These are phyloP conservation scores for Saccharomycopsis sp. DNA, from an alignment of 805 yeast species.

Conservation along the genomic window DNA sequence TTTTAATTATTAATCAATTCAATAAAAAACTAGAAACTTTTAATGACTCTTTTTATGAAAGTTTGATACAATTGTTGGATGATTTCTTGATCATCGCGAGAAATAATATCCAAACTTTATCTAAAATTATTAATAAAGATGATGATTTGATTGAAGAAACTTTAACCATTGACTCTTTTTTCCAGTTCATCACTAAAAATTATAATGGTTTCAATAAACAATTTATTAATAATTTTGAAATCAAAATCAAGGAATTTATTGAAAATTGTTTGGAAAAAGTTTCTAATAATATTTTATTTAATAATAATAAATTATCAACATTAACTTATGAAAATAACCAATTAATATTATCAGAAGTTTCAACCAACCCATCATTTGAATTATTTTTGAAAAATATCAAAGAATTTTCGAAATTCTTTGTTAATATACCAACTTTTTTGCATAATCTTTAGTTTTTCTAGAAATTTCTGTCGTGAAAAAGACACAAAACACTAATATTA, in stretches of 20 bases:
- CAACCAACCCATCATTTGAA: constrained; percentile 6
- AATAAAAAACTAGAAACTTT: background rate
- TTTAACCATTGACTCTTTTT: constrained; percentile 5
- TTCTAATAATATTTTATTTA: background rate
- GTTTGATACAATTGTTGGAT: constrained; percentile 1
- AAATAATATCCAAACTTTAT: too few relatives aligned
- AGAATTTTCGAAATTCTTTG: too few relatives aligned
- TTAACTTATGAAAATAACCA: background rate
- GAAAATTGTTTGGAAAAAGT: background rate
- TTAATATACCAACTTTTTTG: too few relatives aligned
- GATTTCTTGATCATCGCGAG: background rate
- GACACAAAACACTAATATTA: too few relatives aligned
- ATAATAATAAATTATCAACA: background rate
- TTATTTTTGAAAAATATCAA: constrained; percentile 8
- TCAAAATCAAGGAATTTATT: background rate
- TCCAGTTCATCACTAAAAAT: constrained; percentile 4
- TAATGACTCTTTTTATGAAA: background rate
- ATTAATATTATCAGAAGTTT: constrained; percentile 1
- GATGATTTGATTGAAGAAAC: constrained; percentile 1
- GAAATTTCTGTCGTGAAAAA: too few relatives aligned
- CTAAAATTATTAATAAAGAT: background rate
- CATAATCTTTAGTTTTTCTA: too few relatives aligned
- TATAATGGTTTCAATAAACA: background rate
- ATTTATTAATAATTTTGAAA: background rate
- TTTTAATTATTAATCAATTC: background rate